phyloP scores from a whole-genome alignment of 495 filamentous ascomycete genomes.

The Aspergillus nanangensis region DNA sequence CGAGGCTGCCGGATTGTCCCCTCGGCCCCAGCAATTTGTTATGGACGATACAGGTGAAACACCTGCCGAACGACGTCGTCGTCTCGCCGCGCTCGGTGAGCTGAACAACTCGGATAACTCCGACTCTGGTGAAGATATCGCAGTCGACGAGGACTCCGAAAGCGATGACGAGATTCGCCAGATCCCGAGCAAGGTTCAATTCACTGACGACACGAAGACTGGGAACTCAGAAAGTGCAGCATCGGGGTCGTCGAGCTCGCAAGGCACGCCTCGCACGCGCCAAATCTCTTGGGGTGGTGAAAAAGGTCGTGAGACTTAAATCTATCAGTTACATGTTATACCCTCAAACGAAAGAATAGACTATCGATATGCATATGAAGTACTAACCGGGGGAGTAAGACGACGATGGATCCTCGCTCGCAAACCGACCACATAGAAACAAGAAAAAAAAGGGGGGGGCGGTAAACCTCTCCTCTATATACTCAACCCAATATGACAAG shows the following conservation, averaged over 20 bases:
- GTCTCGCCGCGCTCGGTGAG: slow-evolving; percentile 79
- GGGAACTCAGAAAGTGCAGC: too few species aligned
- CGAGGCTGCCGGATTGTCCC: slow-evolving; percentile 29
- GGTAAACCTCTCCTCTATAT: too few species aligned
- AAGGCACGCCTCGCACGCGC: slow-evolving; percentile 4
- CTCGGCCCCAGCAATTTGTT: slow-evolving; percentile 18
- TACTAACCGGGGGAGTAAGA: too few species aligned
- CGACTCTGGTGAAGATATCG: slow-evolving; percentile 20
- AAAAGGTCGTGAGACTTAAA: slow-evolving; percentile 19
- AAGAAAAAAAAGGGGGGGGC: too few species aligned
- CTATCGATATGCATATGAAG: background rate
- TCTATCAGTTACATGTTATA: background rate
- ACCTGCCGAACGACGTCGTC: slow-evolving; percentile 73
- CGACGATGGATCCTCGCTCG: too few species aligned
- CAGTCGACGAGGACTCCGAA: too few species aligned
- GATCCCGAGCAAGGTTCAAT: too few species aligned
- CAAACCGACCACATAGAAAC: too few species aligned
- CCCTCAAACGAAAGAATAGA: background rate
- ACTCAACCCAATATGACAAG: too few species aligned
- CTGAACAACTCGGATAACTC: slow-evolving; percentile 61
- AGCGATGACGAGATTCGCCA: too few species aligned
- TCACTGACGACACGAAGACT: too few species aligned
- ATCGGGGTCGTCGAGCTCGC: slow-evolving; percentile 5
- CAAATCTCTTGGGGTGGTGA: slow-evolving; percentile 29
- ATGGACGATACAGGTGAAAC: slow-evolving; percentile 62